Evolutionary conservation across 495 filamentous ascomycete species (phyloP).

Genomic region (Daldinia bambusicola): DNA sequence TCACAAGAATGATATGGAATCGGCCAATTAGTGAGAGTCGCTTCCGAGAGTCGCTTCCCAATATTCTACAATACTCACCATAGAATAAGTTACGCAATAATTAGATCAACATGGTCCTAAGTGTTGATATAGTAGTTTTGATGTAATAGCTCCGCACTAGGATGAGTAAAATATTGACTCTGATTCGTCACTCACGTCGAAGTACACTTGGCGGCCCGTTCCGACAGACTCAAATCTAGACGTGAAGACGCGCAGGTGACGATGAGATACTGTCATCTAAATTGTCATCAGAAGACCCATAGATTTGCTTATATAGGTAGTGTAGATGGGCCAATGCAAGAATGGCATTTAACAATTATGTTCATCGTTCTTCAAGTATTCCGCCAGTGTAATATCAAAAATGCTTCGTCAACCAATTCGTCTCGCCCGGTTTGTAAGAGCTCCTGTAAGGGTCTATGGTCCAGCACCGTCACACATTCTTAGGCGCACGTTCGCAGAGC

Average conservation of each 20-base stretch:
- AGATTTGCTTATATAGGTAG: neutral
- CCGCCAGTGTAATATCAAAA: neutral
- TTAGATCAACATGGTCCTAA: neutral
- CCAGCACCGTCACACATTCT: slow-evolving; percentile 4
- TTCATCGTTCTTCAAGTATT: neutral
- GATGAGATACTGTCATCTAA: slow-evolving; percentile 8
- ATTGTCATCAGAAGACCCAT: slow-evolving; percentile 2
- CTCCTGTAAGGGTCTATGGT: neutral
- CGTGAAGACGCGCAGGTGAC: slow-evolving; percentile 10
- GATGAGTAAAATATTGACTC: neutral
- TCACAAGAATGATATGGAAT: too few species aligned
- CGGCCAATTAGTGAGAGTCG: too few species aligned
- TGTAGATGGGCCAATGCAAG: neutral
- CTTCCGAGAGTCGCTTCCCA: too few species aligned
- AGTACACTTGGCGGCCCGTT: slow-evolving; percentile 2
- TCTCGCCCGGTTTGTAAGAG: slow-evolving; percentile 11
- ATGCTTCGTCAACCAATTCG: slow-evolving; percentile 19
- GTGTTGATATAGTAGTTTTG: neutral
- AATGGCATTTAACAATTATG: neutral
- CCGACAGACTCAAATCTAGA: neutral
- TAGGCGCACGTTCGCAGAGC: slow-evolving; percentile 23
- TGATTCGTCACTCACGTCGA: neutral
- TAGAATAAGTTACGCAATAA: neutral
- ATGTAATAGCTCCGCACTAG: neutral
- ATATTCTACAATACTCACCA: too few species aligned